These are phyloP conservation scores for Lippia alba DNA, from an alignment of 305 asterid genomes.

Conservation along the genomic window DNA sequence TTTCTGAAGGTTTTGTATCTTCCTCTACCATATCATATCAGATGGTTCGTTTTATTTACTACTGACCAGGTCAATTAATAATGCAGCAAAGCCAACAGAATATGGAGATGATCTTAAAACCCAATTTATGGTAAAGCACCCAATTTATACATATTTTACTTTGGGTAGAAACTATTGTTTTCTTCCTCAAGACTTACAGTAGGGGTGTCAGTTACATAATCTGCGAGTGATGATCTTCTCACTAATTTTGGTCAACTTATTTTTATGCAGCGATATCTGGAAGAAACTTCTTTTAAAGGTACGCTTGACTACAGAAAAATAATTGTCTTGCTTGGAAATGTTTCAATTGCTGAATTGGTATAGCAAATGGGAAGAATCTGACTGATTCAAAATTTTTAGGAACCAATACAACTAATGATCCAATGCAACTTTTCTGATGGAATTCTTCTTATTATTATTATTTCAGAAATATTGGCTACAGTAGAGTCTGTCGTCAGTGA, in stretches of 20 bases:
- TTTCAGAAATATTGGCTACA: slow-evolving; percentile 68
- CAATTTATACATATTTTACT: neutral
- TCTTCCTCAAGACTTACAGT: neutral
- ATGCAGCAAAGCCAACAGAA: slow-evolving; percentile 50
- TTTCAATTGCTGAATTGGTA: neutral
- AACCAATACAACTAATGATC: slow-evolving; percentile 12
- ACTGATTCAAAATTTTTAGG: slow-evolving; percentile 6
- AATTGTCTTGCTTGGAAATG: slow-evolving; percentile 24
- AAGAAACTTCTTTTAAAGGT: slow-evolving; percentile 81
- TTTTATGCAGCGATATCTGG: slow-evolving; percentile 68
- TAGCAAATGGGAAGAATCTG: neutral
- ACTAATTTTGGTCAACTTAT: slow-evolving; percentile 22
- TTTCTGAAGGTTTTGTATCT: slow-evolving; percentile 45
- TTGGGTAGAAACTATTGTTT: neutral
- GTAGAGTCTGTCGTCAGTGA: slow-evolving; percentile 70
- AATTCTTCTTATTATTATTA: slow-evolving; percentile 31
- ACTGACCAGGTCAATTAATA: slow-evolving; percentile 31
- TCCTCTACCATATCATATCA: slow-evolving; percentile 26
- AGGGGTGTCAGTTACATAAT: slow-evolving; percentile 4
- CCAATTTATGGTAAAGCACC: slow-evolving; percentile 64
- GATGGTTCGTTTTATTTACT: neutral
- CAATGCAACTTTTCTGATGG: slow-evolving; percentile 16
- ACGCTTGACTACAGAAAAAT: slow-evolving; percentile 27
- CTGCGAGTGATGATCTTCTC: neutral
- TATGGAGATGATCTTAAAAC: slow-evolving; percentile 54